Base-by-base conservation (phyloP, 768 basidiomycete species). In the Termitomyces sp. region DNA sequence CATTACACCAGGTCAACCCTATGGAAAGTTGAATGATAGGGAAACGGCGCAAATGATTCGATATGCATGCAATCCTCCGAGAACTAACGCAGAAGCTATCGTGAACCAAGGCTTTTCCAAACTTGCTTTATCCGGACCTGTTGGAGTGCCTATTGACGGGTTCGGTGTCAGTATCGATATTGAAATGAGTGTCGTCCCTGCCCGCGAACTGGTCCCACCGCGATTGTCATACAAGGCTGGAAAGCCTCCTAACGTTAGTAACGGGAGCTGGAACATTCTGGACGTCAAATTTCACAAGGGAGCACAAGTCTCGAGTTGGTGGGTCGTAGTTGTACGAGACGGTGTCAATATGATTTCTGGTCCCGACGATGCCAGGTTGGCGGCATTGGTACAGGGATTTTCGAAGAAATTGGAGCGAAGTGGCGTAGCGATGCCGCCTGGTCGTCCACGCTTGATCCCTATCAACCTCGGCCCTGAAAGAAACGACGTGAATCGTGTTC, bases 191-290 rank as follows among this genome's bases (percentile, higher is more conserved):
- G 75, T 79, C 7, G 68, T 90, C 4, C 89, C 89, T 2, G 85
- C 69, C 2, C 81, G 91, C 16, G 79, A 88, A 57, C 80, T 94
- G 1, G 73, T 72, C 0, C 71, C 86, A 0, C 92, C 92, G 0
- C 58, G 60, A 1, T 64, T 92, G 51, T 72, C 73, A 2, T 93
- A 93, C 65, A 73, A 69, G 37, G 69, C 62, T 4, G 84, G 82
- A 2, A 68, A 64, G 24, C 66, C 57, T 46, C 56, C 74, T 3
- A 76, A 70, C 15, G 78, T 83, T 6, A 71, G 64, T 36, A 81
- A 86, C 33, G 92, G 85, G 0, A 80, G 81, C 39, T 93, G 91
- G 91, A 92, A 92, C 60, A 85, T 92, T 53, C 67, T 86, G 34
- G 77, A 86, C 24, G 85, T 88, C 54, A 83, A 84, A 64, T 91